phyloP scores from a whole-genome alignment of 2,329 filamentous ascomycete species.

The Nemania sp. region DNA sequence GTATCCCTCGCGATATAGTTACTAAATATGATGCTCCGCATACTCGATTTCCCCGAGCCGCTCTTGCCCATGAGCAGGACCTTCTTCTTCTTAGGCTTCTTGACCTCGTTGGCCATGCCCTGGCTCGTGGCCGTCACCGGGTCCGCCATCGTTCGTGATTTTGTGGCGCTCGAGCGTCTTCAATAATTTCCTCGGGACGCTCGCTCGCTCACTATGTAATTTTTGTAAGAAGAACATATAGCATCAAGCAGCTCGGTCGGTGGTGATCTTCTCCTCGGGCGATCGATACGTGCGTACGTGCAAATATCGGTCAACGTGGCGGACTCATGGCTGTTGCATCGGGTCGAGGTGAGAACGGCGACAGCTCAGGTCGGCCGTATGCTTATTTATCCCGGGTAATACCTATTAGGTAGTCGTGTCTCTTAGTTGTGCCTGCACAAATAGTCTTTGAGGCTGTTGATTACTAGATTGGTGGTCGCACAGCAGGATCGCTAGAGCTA shows the following conservation, averaged over 20 bases:
- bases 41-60: constrained; percentile 95
- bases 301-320: constrained; percentile 8
- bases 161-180: background rate
- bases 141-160: constrained; percentile 32
- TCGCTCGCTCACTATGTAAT: too few relatives aligned
- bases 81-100: constrained; percentile 82
- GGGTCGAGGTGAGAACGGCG: background rate
- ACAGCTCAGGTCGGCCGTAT: background rate
- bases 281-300: background rate
- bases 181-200: too few relatives aligned
- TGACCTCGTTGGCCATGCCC: constrained; percentile 51
- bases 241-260: background rate
- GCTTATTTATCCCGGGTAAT: too few relatives aligned
- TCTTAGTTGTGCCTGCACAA: too few relatives aligned
- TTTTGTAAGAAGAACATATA: too few relatives aligned
- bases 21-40: constrained; percentile 98
- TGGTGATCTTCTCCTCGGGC: too few relatives aligned
- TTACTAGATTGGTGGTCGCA: background rate
- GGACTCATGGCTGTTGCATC: constrained; percentile 9
- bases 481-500: background rate
- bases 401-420: too few relatives aligned
- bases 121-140: constrained; percentile 35
- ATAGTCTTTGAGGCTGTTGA: background rate
- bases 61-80: constrained; percentile 92
- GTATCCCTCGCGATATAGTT: constrained; percentile 98